Conservation (phyloP, 768 basidiomycete species). For the Paxillus rubicundulus region DNA sequence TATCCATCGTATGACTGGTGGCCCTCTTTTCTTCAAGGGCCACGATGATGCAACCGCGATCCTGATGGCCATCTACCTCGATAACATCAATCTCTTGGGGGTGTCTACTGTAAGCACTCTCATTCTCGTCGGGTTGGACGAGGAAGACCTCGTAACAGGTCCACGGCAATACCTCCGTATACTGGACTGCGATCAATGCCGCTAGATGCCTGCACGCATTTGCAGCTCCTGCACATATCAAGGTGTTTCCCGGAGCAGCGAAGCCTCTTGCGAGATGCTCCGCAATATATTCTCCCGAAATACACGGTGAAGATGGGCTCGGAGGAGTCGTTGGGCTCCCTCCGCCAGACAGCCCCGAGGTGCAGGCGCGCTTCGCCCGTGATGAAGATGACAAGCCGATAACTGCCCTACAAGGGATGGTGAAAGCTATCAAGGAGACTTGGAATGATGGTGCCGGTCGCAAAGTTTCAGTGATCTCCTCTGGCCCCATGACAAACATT, state of each 20-base stretch:
- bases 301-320: constrained; percentile 81
- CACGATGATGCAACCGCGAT: constrained; percentile 90
- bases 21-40: constrained; percentile 56
- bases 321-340: constrained; percentile 83
- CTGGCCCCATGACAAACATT: constrained; percentile 84
- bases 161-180: constrained; percentile 71
- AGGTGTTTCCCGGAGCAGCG: constrained; percentile 66
- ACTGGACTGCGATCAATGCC: constrained; percentile 68
- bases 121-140: not conserved
- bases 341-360: constrained; percentile 41
- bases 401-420: constrained; percentile 71
- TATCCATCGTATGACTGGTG: constrained; percentile 1
- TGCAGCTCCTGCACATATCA: constrained; percentile 54
- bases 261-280: constrained; percentile 61
- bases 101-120: constrained; percentile 67
- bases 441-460: constrained; percentile 60
- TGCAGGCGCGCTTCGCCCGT: constrained; percentile 49
- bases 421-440: constrained; percentile 45
- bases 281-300: constrained; percentile 65
- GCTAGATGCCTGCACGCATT: constrained; percentile 76
- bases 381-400: constrained; percentile 40
- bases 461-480: constrained; percentile 69
- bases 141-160: constrained; percentile 44
- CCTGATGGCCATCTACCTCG: constrained; percentile 66
- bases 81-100: constrained; percentile 68